phyloP scores from a whole-genome alignment of 768 basidiomycete genomes.

The Mycena chlorophos region DNA sequence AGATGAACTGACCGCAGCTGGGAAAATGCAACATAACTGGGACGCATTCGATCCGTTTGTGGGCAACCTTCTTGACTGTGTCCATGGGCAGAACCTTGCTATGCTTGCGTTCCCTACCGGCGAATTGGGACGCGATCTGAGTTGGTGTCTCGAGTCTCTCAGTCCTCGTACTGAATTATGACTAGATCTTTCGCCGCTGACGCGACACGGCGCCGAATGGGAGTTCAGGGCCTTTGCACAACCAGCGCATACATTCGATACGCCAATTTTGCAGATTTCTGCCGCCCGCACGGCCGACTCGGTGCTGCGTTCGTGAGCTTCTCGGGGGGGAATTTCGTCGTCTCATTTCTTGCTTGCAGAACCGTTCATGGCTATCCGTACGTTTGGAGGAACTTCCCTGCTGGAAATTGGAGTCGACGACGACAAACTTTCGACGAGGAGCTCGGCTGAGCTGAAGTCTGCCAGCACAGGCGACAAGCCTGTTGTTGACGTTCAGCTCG shows the following conservation, averaged over 20 bases:
- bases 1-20: slow-evolving; percentile 52
- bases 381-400: slow-evolving; percentile 45
- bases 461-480: slow-evolving; percentile 42
- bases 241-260: slow-evolving; percentile 52
- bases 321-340: background rate
- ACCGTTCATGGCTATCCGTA: slow-evolving; percentile 45
- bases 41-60: slow-evolving; percentile 54
- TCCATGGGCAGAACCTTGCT: slow-evolving; percentile 23
- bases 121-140: slow-evolving; percentile 56
- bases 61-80: slow-evolving; percentile 52
- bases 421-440: slow-evolving; percentile 26
- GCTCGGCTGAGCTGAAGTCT: slow-evolving; percentile 39
- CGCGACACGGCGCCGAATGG: slow-evolving; percentile 25
- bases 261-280: slow-evolving; percentile 68
- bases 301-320: background rate
- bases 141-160: slow-evolving; percentile 39
- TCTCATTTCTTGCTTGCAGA: slow-evolving; percentile 20
- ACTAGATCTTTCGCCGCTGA: slow-evolving; percentile 52
- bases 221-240: slow-evolving; percentile 42
- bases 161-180: slow-evolving; percentile 7
- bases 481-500: slow-evolving; percentile 50
- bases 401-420: slow-evolving; percentile 30
- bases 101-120: slow-evolving; percentile 66
- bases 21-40: slow-evolving; percentile 33
- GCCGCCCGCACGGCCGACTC: slow-evolving; percentile 13